Base-by-base conservation (phyloP, 2,329 filamentous ascomycete genomes). In the Parastagonospora nodorum region DNA sequence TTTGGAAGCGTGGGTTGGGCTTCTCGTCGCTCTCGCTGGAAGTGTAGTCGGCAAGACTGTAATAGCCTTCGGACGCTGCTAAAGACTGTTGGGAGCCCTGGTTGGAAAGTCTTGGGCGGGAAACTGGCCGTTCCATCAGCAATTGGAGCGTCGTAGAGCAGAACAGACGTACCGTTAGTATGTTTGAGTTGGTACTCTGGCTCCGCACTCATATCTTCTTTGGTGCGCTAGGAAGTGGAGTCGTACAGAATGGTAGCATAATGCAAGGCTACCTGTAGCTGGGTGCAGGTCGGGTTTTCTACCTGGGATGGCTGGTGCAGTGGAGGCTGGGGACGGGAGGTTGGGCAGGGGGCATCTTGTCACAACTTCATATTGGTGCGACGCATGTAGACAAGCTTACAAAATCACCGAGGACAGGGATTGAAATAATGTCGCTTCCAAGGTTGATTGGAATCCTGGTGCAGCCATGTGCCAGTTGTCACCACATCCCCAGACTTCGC, bases 1-100 rank as follows among this genome's bases (percentile, higher is more conserved):
- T 75, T 41, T 61, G 62, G 56, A 68, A 71, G 43, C 57, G 51
- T 45, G 55, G 61, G 51, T 55, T 65, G 11, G 45, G 37, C 31
- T 60, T 65, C 28, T 66, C 68, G 64, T 72, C 68, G 58, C 64
- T 68, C 46, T 66, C 67, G 60, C 66, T 74, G 42, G 75, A 76
- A 19, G 63, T 52, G 44, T 68, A 61, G 45, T 74, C 74, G 36
- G 75, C 76, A 48, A 79, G 66, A 51, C 77, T 79, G 68, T 78
- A 80, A 72, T 79, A 81, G 64, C 79, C 77, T 63, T 80, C 77
- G 16, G 75, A 78, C 27, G 78, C 78, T 32, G 77, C 73, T 55
- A 80, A 73, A 15, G 76, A 78, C 19, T 77, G 77, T 55, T 76
- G 71, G 2, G 78, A 80, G 46, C 59, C 54, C 39, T 71, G 69